Evolutionary conservation across 2,329 filamentous ascomycete species (phyloP).

Genomic region (Ceratocystis diversiconidia): DNA sequence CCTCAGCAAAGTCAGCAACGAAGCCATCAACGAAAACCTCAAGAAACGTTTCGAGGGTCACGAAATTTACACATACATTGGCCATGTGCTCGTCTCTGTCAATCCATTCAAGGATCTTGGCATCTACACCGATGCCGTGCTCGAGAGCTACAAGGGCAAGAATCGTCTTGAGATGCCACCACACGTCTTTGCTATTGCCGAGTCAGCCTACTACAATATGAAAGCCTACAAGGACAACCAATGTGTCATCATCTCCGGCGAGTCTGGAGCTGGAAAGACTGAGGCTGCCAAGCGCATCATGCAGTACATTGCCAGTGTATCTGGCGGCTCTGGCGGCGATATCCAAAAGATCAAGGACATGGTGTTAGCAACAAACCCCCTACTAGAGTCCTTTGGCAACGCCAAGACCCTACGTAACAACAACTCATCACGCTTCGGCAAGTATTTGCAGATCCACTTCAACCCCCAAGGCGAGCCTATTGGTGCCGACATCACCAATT

Average conservation of each 20-base stretch:
- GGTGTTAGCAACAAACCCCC: slow-evolving; percentile 93
- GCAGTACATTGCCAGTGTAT: slow-evolving; percentile 98
- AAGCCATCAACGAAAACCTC: slow-evolving; percentile 97
- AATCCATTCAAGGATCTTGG: slow-evolving; percentile 96
- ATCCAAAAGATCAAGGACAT: slow-evolving; percentile 98
- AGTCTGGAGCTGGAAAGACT: slow-evolving; percentile 96
- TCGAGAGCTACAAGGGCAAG: slow-evolving; percentile 90
- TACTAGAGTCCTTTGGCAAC: slow-evolving; percentile 95
- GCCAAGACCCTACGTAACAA: slow-evolving; percentile 97
- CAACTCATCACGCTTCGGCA: slow-evolving; percentile 96
- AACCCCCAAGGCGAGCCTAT: slow-evolving; percentile 82
- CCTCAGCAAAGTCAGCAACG: slow-evolving; percentile 96
- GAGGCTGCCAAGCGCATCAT: slow-evolving; percentile 97
- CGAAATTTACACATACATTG: slow-evolving; percentile 99
- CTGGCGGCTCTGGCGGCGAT: slow-evolving; percentile 66
- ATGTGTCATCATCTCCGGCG: slow-evolving; percentile 97
- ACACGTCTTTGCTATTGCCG: slow-evolving; percentile 94
- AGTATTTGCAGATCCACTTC: slow-evolving; percentile 96
- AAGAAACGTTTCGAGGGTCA: slow-evolving; percentile 95
- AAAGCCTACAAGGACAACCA: slow-evolving; percentile 98
- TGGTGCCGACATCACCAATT: slow-evolving; percentile 96
- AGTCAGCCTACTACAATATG: slow-evolving; percentile 98
- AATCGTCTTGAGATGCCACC: slow-evolving; percentile 90
- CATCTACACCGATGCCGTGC: slow-evolving; percentile 89
- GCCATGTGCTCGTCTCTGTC: slow-evolving; percentile 96